Conservation (phyloP, 2,329 filamentous ascomycete species). For the Colletotrichum karsti region DNA sequence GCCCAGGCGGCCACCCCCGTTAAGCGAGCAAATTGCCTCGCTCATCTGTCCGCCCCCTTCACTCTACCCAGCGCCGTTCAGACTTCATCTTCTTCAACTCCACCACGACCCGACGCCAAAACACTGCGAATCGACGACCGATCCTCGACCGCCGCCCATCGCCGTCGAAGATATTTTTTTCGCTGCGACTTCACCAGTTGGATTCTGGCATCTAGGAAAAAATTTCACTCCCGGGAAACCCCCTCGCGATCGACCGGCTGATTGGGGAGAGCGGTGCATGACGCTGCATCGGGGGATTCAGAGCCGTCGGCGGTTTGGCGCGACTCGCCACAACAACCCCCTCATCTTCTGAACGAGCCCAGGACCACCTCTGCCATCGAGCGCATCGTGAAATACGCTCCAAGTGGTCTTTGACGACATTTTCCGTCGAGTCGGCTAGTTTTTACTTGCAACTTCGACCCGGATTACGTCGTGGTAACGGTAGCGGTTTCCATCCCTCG, state of each 20-base stretch:
- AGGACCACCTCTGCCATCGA: conserved; percentile 26
- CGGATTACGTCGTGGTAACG: conserved; percentile 11
- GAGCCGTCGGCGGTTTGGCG: conserved; percentile 48
- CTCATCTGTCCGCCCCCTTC: conserved; percentile 30
- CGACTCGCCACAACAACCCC: conserved; percentile 44
- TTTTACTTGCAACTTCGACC: conserved; percentile 25
- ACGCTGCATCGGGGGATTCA: conserved; percentile 42
- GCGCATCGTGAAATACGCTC: conserved; percentile 30
- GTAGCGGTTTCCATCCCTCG: conserved; percentile 12
- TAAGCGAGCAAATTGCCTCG: conserved; percentile 31
- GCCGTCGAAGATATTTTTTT: conserved; percentile 21
- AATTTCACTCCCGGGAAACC: background rate
- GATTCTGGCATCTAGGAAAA: conserved; percentile 13
- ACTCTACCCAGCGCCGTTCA: conserved; percentile 29
- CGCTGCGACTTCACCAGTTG: conserved; percentile 16
- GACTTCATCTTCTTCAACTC: conserved; percentile 31
- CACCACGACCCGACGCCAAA: conserved; percentile 28
- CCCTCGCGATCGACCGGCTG: conserved; percentile 11
- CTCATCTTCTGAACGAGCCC: conserved; percentile 30
- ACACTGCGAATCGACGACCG: conserved; percentile 24
- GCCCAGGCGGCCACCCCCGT: conserved; percentile 26
- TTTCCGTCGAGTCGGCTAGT: conserved; percentile 2
- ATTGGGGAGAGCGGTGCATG: conserved; percentile 40
- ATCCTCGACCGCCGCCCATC: conserved; percentile 17
- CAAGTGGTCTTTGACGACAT: conserved; percentile 14